These are phyloP conservation scores for Leccinum boreale DNA, from an alignment of 768 basidiomycete genomes.

Conservation along the genomic window DNA sequence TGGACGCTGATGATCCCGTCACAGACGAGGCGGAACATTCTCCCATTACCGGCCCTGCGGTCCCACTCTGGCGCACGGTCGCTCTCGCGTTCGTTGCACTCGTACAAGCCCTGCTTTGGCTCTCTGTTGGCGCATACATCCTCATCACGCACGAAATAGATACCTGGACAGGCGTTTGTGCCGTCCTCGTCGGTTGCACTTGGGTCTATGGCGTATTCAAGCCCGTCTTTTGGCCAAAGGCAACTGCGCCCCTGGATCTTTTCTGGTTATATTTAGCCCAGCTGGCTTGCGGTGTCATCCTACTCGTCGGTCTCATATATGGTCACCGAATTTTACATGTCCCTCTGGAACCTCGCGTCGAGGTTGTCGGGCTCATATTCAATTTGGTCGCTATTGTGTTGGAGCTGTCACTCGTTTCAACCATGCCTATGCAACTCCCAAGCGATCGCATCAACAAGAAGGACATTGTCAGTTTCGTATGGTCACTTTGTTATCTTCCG, in stretches of 20 bases:
- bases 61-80: slow-evolving; percentile 59
- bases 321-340: slow-evolving; percentile 43
- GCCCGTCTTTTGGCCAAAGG: slow-evolving; percentile 48
- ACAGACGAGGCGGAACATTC: background rate
- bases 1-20: slow-evolving; percentile 24
- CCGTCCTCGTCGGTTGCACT: slow-evolving; percentile 47
- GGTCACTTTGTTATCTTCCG: background rate
- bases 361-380: slow-evolving; percentile 25
- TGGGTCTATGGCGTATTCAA: slow-evolving; percentile 69
- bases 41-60: background rate
- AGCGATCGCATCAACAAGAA: slow-evolving; percentile 46
- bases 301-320: slow-evolving; percentile 54
- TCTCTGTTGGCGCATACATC: slow-evolving; percentile 54
- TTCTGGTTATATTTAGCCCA: slow-evolving; percentile 55
- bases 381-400: slow-evolving; percentile 45
- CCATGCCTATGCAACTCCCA: slow-evolving; percentile 69
- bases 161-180: slow-evolving; percentile 35
- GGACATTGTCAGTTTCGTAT: slow-evolving; percentile 54
- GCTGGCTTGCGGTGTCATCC: slow-evolving; percentile 42
- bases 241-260: slow-evolving; percentile 63
- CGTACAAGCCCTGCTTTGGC: slow-evolving; percentile 54
- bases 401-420: slow-evolving; percentile 46
- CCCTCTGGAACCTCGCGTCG: slow-evolving; percentile 36
- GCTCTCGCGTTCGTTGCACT: slow-evolving; percentile 57
- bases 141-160: slow-evolving; percentile 37